Base-by-base conservation (phyloP, 75 land plant genomes). In the Cunninghamia lanceolata region DNA sequence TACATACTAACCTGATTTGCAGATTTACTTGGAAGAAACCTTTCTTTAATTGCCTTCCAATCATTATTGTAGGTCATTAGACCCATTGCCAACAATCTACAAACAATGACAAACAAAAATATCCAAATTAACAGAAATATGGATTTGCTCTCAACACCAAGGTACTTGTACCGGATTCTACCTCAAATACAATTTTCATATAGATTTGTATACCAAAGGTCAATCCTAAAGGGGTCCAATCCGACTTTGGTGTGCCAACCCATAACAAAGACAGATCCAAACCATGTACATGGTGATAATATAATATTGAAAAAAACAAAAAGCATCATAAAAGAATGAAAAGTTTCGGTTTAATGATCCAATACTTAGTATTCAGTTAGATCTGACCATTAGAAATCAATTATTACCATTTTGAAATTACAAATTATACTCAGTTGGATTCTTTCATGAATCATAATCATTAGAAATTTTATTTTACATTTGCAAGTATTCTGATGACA, bases 11-110 rank as follows among this genome's bases (percentile, higher is more conserved):
- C 99, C 99, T 96, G 99, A 88, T 98, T 94, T 59, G 85, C 92
- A 32, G 96, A 83, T 94, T 98, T 98, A 86, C 99, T 93, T 88
- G 99, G 99, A 89, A 98, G 95, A 91, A 94, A 95, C 21, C 93
- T 96, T 77, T 96, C 92, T 59, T 96, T 99, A 36, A 98, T 96
- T 9, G 95, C 92, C 38, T 88, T 93, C 99, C 99, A 98, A 73
- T 98, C 94, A 68, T 89, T 92, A 85, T 98, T 98, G 85, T 89
- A 96, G 84, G 92, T 91, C 99, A 98, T 94, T 83, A 98, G 71
- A 2, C 99, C 99, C 94, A 98, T 83, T 7, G 99, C 99, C 47
- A 98, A 86, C 85, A 98, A 91, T 87, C 99, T 98, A 88, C 83
- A 90, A 40, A 77, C 45, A 1, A 10, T 28, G 3, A 80, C 50